A percentile compares a stretch with the other conserved stretches of the same genome.
Evolutionary conservation across 768 basidiomycete genomes (phyloP).

Genomic region (Tylopilus rubrobrunneus): DNA sequence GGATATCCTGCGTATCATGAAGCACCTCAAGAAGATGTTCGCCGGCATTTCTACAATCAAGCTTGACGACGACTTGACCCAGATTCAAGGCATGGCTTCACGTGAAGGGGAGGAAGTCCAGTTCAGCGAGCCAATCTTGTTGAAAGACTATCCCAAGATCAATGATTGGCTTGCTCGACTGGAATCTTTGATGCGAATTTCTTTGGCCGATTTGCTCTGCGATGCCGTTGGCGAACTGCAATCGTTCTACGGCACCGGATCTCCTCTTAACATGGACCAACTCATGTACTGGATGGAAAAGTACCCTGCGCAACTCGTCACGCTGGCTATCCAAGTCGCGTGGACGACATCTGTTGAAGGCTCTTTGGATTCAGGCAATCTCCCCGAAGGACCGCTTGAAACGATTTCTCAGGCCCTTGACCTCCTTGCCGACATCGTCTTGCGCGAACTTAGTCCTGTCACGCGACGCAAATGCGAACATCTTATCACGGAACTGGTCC

Average conservation of each 20-base stretch:
- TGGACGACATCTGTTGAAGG: slow-evolving; percentile 87
- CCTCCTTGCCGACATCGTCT: slow-evolving; percentile 93
- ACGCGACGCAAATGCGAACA: slow-evolving; percentile 99
- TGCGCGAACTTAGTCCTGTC: slow-evolving; percentile 82
- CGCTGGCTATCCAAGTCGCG: slow-evolving; percentile 89
- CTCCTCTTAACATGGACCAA: slow-evolving; percentile 55
- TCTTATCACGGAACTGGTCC: slow-evolving; percentile 96
- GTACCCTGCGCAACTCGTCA: slow-evolving; percentile 94
- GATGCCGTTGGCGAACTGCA: slow-evolving; percentile 80
- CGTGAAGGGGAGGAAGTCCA: slow-evolving; percentile 91
- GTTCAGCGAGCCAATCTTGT: slow-evolving; percentile 76
- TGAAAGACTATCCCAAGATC: slow-evolving; percentile 95
- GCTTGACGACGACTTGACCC: slow-evolving; percentile 82
- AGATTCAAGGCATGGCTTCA: slow-evolving; percentile 92
- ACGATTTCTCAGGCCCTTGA: slow-evolving; percentile 83
- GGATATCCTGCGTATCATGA: slow-evolving; percentile 96
- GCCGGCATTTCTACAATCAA: slow-evolving; percentile 90
- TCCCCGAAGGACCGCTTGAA: slow-evolving; percentile 65
- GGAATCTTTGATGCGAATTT: slow-evolving; percentile 89
- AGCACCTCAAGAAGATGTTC: slow-evolving; percentile 99
- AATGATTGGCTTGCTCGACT: slow-evolving; percentile 96
- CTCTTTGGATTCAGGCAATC: slow-evolving; percentile 51
- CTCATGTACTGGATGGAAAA: slow-evolving; percentile 91
- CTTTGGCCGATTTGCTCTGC: slow-evolving; percentile 77
- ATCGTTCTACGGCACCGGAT: slow-evolving; percentile 68